Evolutionary conservation across 2,329 filamentous ascomycete genomes (phyloP), one percentile per base, ranked within the genome.

Genomic region (Zymoseptoria passerinii): DNA sequence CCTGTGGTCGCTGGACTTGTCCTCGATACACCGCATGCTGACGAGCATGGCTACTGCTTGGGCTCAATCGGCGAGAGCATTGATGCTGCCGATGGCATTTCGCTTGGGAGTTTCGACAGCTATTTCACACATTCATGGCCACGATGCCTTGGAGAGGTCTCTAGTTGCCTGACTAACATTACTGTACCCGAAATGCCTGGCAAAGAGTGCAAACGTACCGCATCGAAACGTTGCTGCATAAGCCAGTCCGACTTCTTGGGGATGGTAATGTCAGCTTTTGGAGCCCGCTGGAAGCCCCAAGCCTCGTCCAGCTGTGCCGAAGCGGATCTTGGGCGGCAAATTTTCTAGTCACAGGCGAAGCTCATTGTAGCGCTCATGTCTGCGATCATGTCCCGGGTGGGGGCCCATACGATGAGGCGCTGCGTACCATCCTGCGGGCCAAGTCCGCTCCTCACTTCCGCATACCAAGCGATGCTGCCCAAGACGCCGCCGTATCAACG

Each of bases 151-250:
- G 62, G 59, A 9, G 60, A 72, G 57, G 61, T 72, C 4, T 56
- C 65, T 8, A 50, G 58, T 20, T 72, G 69, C 56, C 60, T 72
- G 20, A 66, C 63, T 1, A 77, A 80, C 54, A 64, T 60, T 7
- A 66, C 69, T 2, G 20, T 63, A 0, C 72, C 75, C 0, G 78
- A 76, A 0, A 68, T 73, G 4, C n/a, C 7, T 23, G 44, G 56
- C 28, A 76, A 76, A 52, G 70, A 70, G 23, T 72, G 78, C 58
- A 78, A 76, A 57, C 63, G 60, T 1, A 74, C 72, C 18, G 74
- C 78, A 68, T 76, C 76, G 71, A 74, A 76, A 58, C 75, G 77
- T 6, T 80, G 77, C 58, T 72, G 74, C 5, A 69, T 78, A 16
- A 70, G 73, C 1, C 72, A 74, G 62, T 71, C 70, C 2, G 70